Base-by-base conservation (phyloP, 108 stramenopile species). In the Ochromonas danica region DNA sequence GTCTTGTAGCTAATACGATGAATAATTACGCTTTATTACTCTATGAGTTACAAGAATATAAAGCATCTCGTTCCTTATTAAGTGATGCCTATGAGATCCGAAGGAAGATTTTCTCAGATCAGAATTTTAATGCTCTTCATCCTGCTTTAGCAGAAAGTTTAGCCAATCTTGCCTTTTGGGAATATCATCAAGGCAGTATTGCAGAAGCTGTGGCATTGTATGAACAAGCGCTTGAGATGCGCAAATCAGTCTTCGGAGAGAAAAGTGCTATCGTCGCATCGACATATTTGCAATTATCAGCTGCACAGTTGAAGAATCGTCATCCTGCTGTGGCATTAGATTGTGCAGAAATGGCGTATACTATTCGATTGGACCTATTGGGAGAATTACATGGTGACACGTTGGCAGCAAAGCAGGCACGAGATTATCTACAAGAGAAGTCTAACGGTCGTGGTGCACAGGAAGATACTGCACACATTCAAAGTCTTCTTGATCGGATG, bases 321-420 rank as follows among this genome's bases (percentile, higher is more conserved):
- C 17, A 57, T 22, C 51, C 22, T 10, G 51, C 51, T 10, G 17
- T 10, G 67, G 67, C 67, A 22, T 40, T 40, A 31, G 67, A 70
- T 14, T 40, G 33, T 17, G 22, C 33, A 14, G 39, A 70, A 40
- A 31, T 31, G 40, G 67, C 67, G 22, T 40, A 40, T 38, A 10
- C 10, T 14, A 70, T 70, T 70, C 67, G 67, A 10, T 70, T 40
- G 17, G 67, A 70, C 17, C 40, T 70, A 22, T 31, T 70, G 39
- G 67, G 67, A 10, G 67, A 57, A 22, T 22, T 57, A 22, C 51
- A 57, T 57, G 17, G 22, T 22, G 51, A 57, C 17, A 57, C 51
- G 51, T 22, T 57, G 51, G n/a, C n/a, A n/a, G n/a, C n/a, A n/a
- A n/a, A n/a, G n/a, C n/a, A n/a, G n/a, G n/a, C n/a, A n/a, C n/a